Conservation (phyloP, 495 filamentous ascomycete genomes). For the Penicillium salamii region DNA sequence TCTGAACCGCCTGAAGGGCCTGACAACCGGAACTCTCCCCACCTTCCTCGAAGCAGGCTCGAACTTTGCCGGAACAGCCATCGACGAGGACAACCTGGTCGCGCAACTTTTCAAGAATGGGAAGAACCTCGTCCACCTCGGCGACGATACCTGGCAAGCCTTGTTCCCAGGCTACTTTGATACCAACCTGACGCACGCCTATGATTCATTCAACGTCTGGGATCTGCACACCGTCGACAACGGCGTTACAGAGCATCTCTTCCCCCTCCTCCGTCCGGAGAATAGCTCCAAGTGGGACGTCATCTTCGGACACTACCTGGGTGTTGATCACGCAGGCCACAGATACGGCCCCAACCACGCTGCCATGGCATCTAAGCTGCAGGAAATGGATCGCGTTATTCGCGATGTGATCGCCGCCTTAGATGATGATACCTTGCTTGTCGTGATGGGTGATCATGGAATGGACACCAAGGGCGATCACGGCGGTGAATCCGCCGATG, state of each 20-base stretch:
- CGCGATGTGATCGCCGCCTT: slow-evolving; percentile 65
- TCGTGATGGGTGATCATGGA: slow-evolving; percentile 97
- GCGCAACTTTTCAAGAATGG: slow-evolving; percentile 76
- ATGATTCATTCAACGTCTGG: slow-evolving; percentile 98
- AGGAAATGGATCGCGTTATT: slow-evolving; percentile 85
- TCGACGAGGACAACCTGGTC: slow-evolving; percentile 94
- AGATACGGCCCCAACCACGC: slow-evolving; percentile 91
- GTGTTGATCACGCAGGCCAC: slow-evolving; percentile 96
- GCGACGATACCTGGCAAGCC: slow-evolving; percentile 94
- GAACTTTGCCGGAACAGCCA: slow-evolving; percentile 94
- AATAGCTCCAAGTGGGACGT: slow-evolving; percentile 80
- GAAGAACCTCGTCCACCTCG: slow-evolving; percentile 85
- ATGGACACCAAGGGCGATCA: slow-evolving; percentile 98
- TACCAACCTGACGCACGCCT: slow-evolving; percentile 74
- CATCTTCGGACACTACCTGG: slow-evolving; percentile 87
- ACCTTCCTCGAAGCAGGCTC: slow-evolving; percentile 92
- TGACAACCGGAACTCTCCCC: slow-evolving; percentile 93
- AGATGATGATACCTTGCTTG: slow-evolving; percentile 81
- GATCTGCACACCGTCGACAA: slow-evolving; percentile 96
- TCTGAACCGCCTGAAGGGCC: slow-evolving; percentile 84
- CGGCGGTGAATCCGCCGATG: slow-evolving; percentile 92
- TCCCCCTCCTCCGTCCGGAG: slow-evolving; percentile 68
- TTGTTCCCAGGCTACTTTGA: slow-evolving; percentile 93
- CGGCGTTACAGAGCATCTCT: slow-evolving; percentile 88
- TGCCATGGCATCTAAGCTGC: slow-evolving; percentile 85